phyloP scores from a whole-genome alignment of 2,329 filamentous ascomycete genomes.

The Shiraia sp. region DNA sequence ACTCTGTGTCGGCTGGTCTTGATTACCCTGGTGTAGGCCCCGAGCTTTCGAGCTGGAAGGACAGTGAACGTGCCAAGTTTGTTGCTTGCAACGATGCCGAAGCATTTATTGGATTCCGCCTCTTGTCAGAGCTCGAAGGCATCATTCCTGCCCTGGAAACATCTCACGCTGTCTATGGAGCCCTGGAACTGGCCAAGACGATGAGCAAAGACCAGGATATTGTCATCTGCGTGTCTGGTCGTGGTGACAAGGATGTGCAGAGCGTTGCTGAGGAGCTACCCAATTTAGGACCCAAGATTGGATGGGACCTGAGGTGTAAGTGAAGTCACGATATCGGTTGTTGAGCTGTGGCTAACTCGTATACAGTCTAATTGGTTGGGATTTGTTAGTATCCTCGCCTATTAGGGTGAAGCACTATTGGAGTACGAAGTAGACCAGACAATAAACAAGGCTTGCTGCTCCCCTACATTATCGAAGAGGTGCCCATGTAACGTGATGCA shows the following conservation, averaged over 20 bases:
- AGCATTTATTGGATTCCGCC: constrained; percentile 83
- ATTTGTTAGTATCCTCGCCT: not conserved
- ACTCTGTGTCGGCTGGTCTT: constrained; percentile 93
- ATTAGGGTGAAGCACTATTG: not conserved
- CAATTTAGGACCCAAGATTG: constrained; percentile 84
- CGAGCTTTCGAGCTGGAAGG: constrained; percentile 92
- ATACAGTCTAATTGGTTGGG: constrained; percentile 24
- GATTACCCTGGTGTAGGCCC: constrained; percentile 98
- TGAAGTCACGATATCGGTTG: not conserved
- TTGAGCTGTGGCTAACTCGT: constrained; percentile 19
- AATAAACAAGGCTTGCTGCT: not conserved
- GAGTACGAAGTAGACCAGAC: too few species aligned
- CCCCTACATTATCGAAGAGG: too few species aligned
- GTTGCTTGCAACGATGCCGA: constrained; percentile 89
- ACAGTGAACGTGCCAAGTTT: constrained; percentile 82
- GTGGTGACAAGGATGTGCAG: constrained; percentile 98
- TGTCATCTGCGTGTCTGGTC: constrained; percentile 89
- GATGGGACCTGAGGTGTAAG: constrained; percentile 64
- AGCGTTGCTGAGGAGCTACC: constrained; percentile 95
- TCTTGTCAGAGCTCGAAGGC: constrained; percentile 86
- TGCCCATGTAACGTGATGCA: not conserved
- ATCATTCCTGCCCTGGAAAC: constrained; percentile 97
- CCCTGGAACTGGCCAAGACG: constrained; percentile 86
- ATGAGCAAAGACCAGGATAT: constrained; percentile 88
- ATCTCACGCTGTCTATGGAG: constrained; percentile 88